A percentile compares a stretch with the other conserved stretches of the same genome.
These are phyloP conservation scores for Glomus cerebriforme DNA, from an alignment of 192 early-diverging fungal species.

Conservation along the genomic window DNA sequence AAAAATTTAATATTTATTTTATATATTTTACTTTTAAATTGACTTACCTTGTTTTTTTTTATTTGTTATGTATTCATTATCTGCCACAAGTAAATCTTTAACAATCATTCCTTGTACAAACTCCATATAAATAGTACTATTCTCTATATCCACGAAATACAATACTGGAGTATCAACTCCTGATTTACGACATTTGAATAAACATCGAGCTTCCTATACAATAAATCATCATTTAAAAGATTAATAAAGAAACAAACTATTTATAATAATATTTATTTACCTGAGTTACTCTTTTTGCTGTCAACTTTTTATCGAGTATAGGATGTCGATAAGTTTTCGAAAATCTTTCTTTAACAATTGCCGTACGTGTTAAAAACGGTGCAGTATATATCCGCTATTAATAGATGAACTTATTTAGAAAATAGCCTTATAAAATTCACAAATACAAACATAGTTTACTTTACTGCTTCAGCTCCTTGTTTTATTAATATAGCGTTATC, in stretches of 20 bases:
- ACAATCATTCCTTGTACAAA: conserved; percentile 78
- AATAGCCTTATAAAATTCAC: neutral
- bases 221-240: neutral
- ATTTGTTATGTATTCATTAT: conserved; percentile 15
- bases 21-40: neutral
- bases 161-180: conserved; percentile 83
- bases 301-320: conserved; percentile 83
- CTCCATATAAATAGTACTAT: conserved; percentile 88
- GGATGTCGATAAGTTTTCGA: conserved; percentile 91
- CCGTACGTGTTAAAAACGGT: conserved; percentile 57
- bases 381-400: conserved; percentile 76
- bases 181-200: conserved; percentile 69
- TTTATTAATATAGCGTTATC: conserved; percentile 56
- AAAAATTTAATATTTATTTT: neutral
- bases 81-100: conserved; percentile 63
- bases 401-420: neutral
- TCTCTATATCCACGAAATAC: conserved; percentile 74
- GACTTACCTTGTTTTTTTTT: neutral
- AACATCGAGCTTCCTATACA: conserved; percentile 76
- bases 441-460: neutral
- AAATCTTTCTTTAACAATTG: conserved; percentile 92
- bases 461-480: conserved; percentile 89
- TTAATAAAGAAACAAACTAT: neutral
- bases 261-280: conserved; percentile 27
- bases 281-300: conserved; percentile 71